These are phyloP conservation scores for Cicer arietinum DNA, from an alignment of 306 rosid genomes.

Conservation along the genomic window DNA sequence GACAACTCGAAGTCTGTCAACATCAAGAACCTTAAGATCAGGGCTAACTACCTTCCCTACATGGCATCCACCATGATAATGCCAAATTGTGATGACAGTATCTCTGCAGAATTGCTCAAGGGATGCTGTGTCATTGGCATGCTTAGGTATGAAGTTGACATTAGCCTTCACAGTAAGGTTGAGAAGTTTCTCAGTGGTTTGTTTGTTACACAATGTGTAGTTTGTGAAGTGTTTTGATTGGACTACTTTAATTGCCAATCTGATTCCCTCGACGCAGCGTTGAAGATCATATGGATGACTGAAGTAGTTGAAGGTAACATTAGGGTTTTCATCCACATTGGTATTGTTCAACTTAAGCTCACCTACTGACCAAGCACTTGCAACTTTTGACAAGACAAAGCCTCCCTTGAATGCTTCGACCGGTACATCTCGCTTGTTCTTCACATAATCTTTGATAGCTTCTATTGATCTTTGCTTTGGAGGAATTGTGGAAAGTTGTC, in stretches of 20 bases:
- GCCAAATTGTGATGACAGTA: constrained; percentile 96
- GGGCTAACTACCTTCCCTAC: constrained; percentile 74
- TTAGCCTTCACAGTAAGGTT: constrained; percentile 71
- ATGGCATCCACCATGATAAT: constrained; percentile 95
- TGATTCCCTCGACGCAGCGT: constrained; percentile 82
- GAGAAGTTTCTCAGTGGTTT: constrained; percentile 67
- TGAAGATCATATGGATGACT: constrained; percentile 74
- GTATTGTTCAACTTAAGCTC: constrained; percentile 66
- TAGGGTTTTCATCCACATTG: constrained; percentile 79
- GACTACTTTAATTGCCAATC: constrained; percentile 61
- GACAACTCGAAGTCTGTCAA: constrained; percentile 69
- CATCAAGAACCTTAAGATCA: constrained; percentile 73
- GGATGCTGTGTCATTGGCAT: constrained; percentile 72
- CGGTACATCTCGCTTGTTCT: constrained; percentile 66
- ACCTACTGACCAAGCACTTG: constrained; percentile 73
- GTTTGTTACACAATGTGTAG: constrained; percentile 57
- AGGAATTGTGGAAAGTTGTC: constrained; percentile 90
- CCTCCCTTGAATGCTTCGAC: constrained; percentile 86
- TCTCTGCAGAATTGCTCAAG: constrained; percentile 85
- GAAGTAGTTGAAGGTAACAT: constrained; percentile 91
- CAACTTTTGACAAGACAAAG: constrained; percentile 82
- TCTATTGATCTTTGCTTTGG: constrained; percentile 85
- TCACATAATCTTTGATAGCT: constrained; percentile 61
- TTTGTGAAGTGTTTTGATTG: constrained; percentile 70
- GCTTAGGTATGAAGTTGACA: constrained; percentile 79